Conservation (phyloP, 495 filamentous ascomycete genomes). For the Podospora pseudocomata region DNA sequence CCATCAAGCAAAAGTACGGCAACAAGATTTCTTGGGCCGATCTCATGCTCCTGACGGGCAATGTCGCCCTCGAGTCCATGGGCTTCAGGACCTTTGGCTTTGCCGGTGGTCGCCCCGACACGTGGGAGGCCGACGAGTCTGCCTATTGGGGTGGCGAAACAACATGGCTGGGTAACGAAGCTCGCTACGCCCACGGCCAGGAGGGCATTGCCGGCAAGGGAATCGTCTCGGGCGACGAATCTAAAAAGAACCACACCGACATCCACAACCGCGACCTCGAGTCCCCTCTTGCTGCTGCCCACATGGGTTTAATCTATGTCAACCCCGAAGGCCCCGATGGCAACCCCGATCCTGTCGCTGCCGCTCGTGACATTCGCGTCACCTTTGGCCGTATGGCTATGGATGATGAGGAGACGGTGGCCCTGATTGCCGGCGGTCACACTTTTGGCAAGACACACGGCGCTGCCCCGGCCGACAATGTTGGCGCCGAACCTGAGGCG, state of each 20-base stretch:
- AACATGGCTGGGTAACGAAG: slow-evolving; percentile 68
- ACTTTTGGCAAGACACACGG: slow-evolving; percentile 74
- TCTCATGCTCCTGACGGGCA: slow-evolving; percentile 63
- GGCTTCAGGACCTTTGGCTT: slow-evolving; percentile 71
- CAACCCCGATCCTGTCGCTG: slow-evolving; percentile 61
- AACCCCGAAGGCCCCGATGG: slow-evolving; percentile 74
- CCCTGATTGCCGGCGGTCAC: slow-evolving; percentile 71
- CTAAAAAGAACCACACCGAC: slow-evolving; percentile 44
- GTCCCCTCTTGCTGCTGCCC: slow-evolving; percentile 58
- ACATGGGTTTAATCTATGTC: slow-evolving; percentile 75
- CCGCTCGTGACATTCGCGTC: slow-evolving; percentile 63
- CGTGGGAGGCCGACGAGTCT: slow-evolving; percentile 68
- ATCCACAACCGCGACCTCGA: slow-evolving; percentile 61
- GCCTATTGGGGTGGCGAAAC: slow-evolving; percentile 70
- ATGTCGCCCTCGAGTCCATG: slow-evolving; percentile 72
- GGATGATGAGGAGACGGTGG: slow-evolving; percentile 74
- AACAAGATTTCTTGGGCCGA: slow-evolving; percentile 77
- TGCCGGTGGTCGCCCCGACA: slow-evolving; percentile 63
- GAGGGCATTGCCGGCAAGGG: slow-evolving; percentile 42
- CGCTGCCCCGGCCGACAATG: slow-evolving; percentile 54
- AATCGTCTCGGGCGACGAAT: slow-evolving; percentile 46
- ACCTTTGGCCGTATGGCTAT: slow-evolving; percentile 75
- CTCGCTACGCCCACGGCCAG: slow-evolving; percentile 54
- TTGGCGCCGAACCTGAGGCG: slow-evolving; percentile 61
- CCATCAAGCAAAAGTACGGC: slow-evolving; percentile 78